phyloP scores from a whole-genome alignment of 1,284 basidiomycete species.

The Cutaneotrichosporon arboriforme region DNA sequence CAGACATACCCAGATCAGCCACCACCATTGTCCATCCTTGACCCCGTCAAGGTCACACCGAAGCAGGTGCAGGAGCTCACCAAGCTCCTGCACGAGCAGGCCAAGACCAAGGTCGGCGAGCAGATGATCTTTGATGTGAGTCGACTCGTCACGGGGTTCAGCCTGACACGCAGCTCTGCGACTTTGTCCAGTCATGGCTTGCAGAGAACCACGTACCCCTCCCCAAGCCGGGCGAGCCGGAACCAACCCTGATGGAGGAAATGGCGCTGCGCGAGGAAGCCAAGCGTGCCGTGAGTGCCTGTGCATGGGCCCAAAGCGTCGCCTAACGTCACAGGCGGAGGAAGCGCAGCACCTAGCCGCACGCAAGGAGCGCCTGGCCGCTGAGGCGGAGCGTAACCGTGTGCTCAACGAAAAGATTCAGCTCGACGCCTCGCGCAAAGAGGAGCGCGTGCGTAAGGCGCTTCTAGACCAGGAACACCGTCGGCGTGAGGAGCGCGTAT shows the following conservation, averaged over 20 bases:
- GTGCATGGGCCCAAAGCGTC: not conserved
- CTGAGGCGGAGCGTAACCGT: conserved; percentile 15
- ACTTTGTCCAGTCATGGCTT: conserved; percentile 39
- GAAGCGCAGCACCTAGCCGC: conserved; percentile 26
- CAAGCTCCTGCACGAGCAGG: conserved; percentile 37
- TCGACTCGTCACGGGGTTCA: not conserved
- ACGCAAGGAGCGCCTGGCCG: conserved; percentile 22
- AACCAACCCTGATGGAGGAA: conserved; percentile 45
- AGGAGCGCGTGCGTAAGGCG: conserved; percentile 27
- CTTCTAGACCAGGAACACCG: conserved; percentile 13
- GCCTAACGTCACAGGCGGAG: conserved; percentile 24
- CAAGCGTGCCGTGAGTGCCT: conserved; percentile 36
- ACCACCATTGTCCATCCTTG: conserved; percentile 33
- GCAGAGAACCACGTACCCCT: conserved; percentile 40
- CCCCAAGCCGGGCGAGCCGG: conserved; percentile 31
- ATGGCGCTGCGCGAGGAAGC: conserved; percentile 45
- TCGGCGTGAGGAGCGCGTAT: conserved; percentile 28
- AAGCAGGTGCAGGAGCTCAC: conserved; percentile 36
- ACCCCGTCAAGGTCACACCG: conserved; percentile 34
- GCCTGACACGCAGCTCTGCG: conserved; percentile 31
- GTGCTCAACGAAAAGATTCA: conserved; percentile 39
- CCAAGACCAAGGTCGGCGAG: conserved; percentile 32
- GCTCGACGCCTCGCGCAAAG: conserved; percentile 35
- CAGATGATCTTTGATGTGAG: conserved; percentile 47
- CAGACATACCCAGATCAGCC: conserved; percentile 5